These are phyloP conservation scores for Schwanniomyces polymorphus DNA, from an alignment of 805 yeast species.

Conservation along the genomic window DNA sequence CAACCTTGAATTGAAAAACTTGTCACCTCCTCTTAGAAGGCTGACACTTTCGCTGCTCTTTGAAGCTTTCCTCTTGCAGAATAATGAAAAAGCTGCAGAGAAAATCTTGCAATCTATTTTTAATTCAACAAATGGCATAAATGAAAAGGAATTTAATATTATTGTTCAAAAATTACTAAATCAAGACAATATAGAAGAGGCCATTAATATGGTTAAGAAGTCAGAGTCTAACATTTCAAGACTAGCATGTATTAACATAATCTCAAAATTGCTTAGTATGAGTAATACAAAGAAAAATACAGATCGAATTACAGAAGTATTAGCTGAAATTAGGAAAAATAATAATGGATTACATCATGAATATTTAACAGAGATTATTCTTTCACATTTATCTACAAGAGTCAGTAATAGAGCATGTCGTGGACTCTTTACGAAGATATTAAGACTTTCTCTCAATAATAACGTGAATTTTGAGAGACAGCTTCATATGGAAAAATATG, in stretches of 20 bases:
- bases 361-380: constrained; percentile 15
- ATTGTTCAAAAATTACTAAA: constrained; percentile 25
- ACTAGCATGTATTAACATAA: constrained; percentile 22
- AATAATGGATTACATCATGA: not conserved
- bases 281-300: not conserved
- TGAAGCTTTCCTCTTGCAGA: constrained; percentile 23
- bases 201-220: constrained; percentile 19
- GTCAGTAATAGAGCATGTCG: constrained; percentile 18
- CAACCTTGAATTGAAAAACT: constrained; percentile 17
- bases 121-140: constrained; percentile 25
- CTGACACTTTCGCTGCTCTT: constrained; percentile 34
- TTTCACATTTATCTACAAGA: constrained; percentile 14
- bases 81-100: constrained; percentile 28
- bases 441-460: not conserved
- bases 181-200: constrained; percentile 22
- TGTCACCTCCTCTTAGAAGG: constrained; percentile 31
- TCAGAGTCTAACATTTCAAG: constrained; percentile 21
- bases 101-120: constrained; percentile 28
- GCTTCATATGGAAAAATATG: constrained; percentile 17
- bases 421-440: constrained; percentile 2
- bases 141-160: constrained; percentile 22
- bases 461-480: not conserved
- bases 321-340: not conserved
- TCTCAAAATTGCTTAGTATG: constrained; percentile 9
- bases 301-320: not conserved